Base-by-base conservation (phyloP, 495 filamentous ascomycete species). In the Aspergillus cristatus region DNA sequence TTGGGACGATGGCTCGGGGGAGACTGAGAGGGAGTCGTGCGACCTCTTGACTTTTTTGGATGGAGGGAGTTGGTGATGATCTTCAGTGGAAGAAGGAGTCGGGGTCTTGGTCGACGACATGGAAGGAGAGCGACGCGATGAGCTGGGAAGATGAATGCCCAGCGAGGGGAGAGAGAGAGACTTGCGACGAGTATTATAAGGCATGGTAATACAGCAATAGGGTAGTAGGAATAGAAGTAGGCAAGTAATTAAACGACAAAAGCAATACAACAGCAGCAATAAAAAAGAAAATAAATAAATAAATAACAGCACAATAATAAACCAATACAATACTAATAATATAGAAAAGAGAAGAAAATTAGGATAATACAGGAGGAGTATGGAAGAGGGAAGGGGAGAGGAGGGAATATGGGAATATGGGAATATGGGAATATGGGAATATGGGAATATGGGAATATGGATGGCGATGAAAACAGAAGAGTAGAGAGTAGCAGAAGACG, bases 131-230 rank as follows among this genome's bases (percentile, higher is more conserved):
- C 79, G 77, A 60, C 86, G 76, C 39, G 80, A 78, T 41, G 79
- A 75, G 53, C 82, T 81, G 34, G 88, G 91, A 33, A 98, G 65
- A 50, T 90, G 86, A 45, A 97, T 94, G 55, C 91, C 91, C 46
- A 97, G 75, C 41, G 86, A 89, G 14, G 87, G 84, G 46, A 98
- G 71, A 20, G 91, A 98, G 53, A 98, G 65, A 55, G 88, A 94
- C 68, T 97, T 98, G 62, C 91, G 81, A 64, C 91, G 83, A 44
- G 91, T 98, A 63, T 98, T 95, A 75, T 96, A 96, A 45, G 87
- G 86, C 87, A 94, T 94, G 50, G 43, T 76, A n/a, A n/a, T n/a
- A n/a, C n/a, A 18, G 35, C 11, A 32, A 15, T 8, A 22, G 2
- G 1, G 32, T 14, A 18, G 28, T 29, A 18, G 25, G 38, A 7